These are phyloP conservation scores for Candolleomyces eurysporus DNA, from an alignment of 768 basidiomycete species.

Conservation along the genomic window DNA sequence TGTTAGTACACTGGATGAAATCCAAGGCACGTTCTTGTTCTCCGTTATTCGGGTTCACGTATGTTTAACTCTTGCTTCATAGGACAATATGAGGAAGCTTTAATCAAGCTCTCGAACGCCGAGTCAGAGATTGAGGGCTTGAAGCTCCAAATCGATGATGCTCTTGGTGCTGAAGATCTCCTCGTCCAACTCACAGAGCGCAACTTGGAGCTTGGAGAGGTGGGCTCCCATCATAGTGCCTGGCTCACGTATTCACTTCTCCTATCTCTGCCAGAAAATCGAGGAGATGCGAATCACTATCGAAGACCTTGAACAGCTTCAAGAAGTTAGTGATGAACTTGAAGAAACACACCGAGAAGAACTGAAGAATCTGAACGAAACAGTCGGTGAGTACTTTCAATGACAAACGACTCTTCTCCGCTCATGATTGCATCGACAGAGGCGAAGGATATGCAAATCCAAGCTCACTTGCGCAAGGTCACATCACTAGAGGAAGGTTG, in stretches of 20 bases:
- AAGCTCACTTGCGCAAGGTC: slow-evolving; percentile 64
- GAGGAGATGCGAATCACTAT: slow-evolving; percentile 97
- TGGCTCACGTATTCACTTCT: background rate
- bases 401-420: background rate
- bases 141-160: slow-evolving; percentile 92
- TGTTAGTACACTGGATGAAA: slow-evolving; percentile 68
- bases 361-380: slow-evolving; percentile 86
- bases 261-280: slow-evolving; percentile 64
- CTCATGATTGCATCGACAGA: slow-evolving; percentile 38
- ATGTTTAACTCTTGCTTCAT: slow-evolving; percentile 3
- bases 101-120: slow-evolving; percentile 82
- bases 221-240: slow-evolving; percentile 25
- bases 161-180: slow-evolving; percentile 94
- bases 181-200: slow-evolving; percentile 93
- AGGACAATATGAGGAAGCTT: slow-evolving; percentile 79
- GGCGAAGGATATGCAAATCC: slow-evolving; percentile 65
- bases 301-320: slow-evolving; percentile 93
- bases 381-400: slow-evolving; percentile 59
- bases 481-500: slow-evolving; percentile 74
- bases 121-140: slow-evolving; percentile 92
- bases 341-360: slow-evolving; percentile 96
- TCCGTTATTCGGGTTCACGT: background rate
- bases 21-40: slow-evolving; percentile 59
- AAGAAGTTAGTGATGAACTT: slow-evolving; percentile 95
- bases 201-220: slow-evolving; percentile 89